Evolutionary conservation across 2,329 filamentous ascomycete species (phyloP).

Genomic region (Colletotrichum sidae): DNA sequence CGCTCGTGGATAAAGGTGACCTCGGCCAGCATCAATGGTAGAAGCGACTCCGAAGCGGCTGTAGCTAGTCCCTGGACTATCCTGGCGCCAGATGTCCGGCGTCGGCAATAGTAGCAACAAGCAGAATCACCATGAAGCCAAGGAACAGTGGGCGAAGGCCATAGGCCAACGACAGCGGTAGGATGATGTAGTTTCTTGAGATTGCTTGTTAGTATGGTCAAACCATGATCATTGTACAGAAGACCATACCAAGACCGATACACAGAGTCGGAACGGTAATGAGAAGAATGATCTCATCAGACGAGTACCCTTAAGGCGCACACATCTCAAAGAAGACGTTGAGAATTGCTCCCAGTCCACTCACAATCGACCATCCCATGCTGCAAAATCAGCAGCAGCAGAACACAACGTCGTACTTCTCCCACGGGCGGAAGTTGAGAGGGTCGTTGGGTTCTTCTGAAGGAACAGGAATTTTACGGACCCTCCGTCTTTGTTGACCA

Average conservation of each 20-base stretch:
- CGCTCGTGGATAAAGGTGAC: constrained; percentile 54
- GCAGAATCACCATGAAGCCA: constrained; percentile 44
- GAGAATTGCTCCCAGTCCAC: constrained; percentile 58
- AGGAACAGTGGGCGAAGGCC: constrained; percentile 52
- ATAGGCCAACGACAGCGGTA: constrained; percentile 51
- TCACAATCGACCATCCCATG: constrained; percentile 58
- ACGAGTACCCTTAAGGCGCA: constrained; percentile 39
- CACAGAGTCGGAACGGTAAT: constrained; percentile 52
- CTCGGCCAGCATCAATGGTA: constrained; percentile 52
- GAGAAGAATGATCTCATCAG: constrained; percentile 47
- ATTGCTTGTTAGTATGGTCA: background rate
- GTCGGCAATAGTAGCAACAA: constrained; percentile 48
- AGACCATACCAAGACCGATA: constrained; percentile 47
- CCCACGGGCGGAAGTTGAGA: constrained; percentile 42
- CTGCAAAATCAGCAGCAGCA: constrained; percentile 47
- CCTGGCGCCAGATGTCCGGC: constrained; percentile 51
- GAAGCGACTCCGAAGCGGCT: constrained; percentile 52
- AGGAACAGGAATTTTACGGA: constrained; percentile 39
- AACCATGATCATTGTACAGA: background rate
- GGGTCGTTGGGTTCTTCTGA: constrained; percentile 42
- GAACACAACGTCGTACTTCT: constrained; percentile 39
- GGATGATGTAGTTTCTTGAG: constrained; percentile 48
- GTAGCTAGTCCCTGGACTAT: constrained; percentile 51
- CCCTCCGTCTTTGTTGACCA: constrained; percentile 32
- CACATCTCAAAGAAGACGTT: constrained; percentile 48